Base-by-base conservation (phyloP, 1,284 basidiomycete genomes). In the Austroboletus novae-zelandiae region DNA sequence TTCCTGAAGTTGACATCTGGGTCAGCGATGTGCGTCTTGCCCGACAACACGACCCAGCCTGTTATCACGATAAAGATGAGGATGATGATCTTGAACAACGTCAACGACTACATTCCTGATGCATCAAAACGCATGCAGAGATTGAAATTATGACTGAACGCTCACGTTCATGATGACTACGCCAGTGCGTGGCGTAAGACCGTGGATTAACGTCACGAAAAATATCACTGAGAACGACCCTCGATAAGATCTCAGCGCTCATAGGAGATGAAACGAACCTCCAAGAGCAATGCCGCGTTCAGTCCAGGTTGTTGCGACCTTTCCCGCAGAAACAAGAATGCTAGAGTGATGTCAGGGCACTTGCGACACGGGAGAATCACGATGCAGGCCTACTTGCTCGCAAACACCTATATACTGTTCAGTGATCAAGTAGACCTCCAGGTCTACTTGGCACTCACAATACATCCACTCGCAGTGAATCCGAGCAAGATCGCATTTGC, bases 271-370 rank as follows among this genome's bases (percentile, higher is more conserved):
- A 1, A 29, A 57, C 67, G 2, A 42, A 79, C 77, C 79, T 67
- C 68, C 82, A 4, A 82, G 58, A 3, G 78, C 83, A 44, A 84
- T 83, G 0, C 79, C 80, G 45, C 81, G 76, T 9, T 75, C 73
- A 1, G 66, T 66, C 83, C 83, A 84, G 8, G 68, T 67, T 17
- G 64, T 68, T 0, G 73, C 71, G 0, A 58, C 58, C 18, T 71
- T 62, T 5, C 72, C 77, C 4, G 74, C 79, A 3, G 72, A 67
- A 40, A 77, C 60, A 15, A 79, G 70, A 39, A 79, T 80, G 52
- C 80, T 82, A 40, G 0, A 9, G 34, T 2, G 15, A 11, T 3
- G 4, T 56, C 39, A 40, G 14, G n/a, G 34, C 2, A 5, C 11
- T 8, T 17, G n/a, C 6, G 4, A 37, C 8, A 9, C 23, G 1